Percentiles rank a stretch among this genome's conserved stretches.
Evolutionary conservation across 176 grass and related monocot genomes (phyloP).

Genomic region (Pontederia paniculata): DNA sequence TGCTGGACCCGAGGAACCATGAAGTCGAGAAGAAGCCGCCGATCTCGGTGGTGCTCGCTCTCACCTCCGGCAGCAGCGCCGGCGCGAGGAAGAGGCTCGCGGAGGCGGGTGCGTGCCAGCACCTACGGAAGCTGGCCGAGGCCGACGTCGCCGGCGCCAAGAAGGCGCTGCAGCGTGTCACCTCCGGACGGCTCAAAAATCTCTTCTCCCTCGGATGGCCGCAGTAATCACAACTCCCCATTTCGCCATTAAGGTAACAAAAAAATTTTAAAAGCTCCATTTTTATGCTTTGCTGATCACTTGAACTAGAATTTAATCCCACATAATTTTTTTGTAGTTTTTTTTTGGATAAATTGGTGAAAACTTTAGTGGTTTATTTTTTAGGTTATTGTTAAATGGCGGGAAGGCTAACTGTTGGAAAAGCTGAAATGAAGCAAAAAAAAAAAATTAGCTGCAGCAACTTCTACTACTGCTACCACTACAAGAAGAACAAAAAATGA

Average conservation of each 20-base stretch:
- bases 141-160: constrained; percentile 57
- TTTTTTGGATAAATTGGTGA: neutral
- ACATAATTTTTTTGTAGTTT: neutral
- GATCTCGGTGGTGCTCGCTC: constrained; percentile 47
- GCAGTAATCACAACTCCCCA: constrained; percentile 8
- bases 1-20: constrained; percentile 59
- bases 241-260: neutral
- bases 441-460: no score
- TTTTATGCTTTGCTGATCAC: no score
- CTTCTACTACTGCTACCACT: no score
- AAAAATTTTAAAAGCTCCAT: no score
- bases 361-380: constrained; percentile 8
- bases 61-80: constrained; percentile 52
- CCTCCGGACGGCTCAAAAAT: constrained; percentile 48
- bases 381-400: constrained; percentile 4
- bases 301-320: constrained; percentile 4
- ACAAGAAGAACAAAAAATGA: neutral
- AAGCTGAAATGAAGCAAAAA: no score
- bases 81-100: constrained; percentile 39
- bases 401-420: constrained; percentile 6
- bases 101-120: constrained; percentile 51
- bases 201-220: constrained; percentile 50
- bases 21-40: constrained; percentile 55
- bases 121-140: constrained; percentile 64
- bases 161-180: constrained; percentile 77